A percentile compares a stretch with the other conserved stretches of the same genome.
Conservation (phyloP, 345 rosid species). For the Geranium rotundifolium region DNA sequence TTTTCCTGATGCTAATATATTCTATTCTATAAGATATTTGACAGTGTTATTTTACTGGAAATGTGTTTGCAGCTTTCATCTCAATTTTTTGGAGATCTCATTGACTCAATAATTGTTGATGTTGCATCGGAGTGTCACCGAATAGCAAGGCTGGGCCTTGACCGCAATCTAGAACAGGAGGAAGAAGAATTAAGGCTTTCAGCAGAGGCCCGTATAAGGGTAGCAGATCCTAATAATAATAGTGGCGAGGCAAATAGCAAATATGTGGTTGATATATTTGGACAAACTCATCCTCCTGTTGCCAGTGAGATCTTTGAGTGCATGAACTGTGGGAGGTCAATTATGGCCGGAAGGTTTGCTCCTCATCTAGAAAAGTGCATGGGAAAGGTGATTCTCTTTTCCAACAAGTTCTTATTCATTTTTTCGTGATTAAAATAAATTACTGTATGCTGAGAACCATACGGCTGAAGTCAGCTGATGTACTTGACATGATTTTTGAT, state of each 20-base stretch:
- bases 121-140: constrained; percentile 93
- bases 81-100: constrained; percentile 51
- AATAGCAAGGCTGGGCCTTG: constrained; percentile 69
- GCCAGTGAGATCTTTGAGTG: constrained; percentile 81
- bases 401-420: neutral
- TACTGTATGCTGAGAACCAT: too few species aligned
- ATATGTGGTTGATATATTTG: constrained; percentile 81
- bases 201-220: constrained; percentile 62
- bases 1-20: neutral
- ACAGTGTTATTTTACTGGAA: neutral
- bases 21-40: neutral
- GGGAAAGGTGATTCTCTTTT: constrained; percentile 61
- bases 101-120: constrained; percentile 84
- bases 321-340: constrained; percentile 84
- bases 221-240: constrained; percentile 58
- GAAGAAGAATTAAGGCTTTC: constrained; percentile 86
- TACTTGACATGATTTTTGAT: too few species aligned
- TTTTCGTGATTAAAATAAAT: neutral
- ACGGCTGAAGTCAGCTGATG: too few species aligned
- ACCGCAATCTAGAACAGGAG: constrained; percentile 66
- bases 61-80: constrained; percentile 41
- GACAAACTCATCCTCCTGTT: constrained; percentile 74
- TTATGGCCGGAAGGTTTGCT: constrained; percentile 89
- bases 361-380: constrained; percentile 96
- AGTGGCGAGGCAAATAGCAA: constrained; percentile 60